Evolutionary conservation across 768 basidiomycete species (phyloP).

Genomic region (Boletus subparvulus): DNA sequence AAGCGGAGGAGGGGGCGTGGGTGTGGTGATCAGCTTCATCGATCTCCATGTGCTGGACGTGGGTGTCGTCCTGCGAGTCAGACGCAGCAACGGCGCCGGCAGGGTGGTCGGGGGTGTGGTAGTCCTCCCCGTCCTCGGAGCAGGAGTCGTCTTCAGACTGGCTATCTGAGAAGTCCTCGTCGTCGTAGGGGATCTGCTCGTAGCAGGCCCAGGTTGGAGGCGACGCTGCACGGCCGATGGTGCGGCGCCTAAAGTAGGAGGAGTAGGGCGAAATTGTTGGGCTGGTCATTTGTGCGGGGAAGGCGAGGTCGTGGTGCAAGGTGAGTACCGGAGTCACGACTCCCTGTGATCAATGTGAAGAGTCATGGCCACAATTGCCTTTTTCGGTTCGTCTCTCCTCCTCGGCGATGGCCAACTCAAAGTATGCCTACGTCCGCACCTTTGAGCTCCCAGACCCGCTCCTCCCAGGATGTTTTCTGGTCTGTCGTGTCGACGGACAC

Average conservation of each 20-base stretch:
- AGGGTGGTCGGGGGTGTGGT: constrained; percentile 37
- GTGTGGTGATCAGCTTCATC: constrained; percentile 36
- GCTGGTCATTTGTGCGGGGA: constrained; percentile 18
- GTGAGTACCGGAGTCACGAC: background rate
- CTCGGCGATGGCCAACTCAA: constrained; percentile 81
- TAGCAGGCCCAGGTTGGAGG: constrained; percentile 90
- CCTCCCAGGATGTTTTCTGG: constrained; percentile 78
- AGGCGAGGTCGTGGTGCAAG: background rate
- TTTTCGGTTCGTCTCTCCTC: constrained; percentile 6
- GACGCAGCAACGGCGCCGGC: constrained; percentile 16
- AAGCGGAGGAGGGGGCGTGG: background rate
- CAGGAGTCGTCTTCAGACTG: constrained; percentile 56
- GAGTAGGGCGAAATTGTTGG: constrained; percentile 29
- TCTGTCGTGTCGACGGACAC: constrained; percentile 89
- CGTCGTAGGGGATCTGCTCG: constrained; percentile 79
- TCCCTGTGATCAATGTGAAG: constrained; percentile 19
- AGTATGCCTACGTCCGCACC: constrained; percentile 84
- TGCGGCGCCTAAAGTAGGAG: constrained; percentile 57
- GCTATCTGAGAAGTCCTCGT: constrained; percentile 58
- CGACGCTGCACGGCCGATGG: constrained; percentile 76
- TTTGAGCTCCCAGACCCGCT: constrained; percentile 90
- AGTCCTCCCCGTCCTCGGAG: constrained; percentile 76
- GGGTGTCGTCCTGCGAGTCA: constrained; percentile 44
- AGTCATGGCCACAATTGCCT: constrained; percentile 14
- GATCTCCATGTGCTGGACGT: constrained; percentile 55